Evolutionary conservation across 192 early-diverging fungal genomes (phyloP), one percentile per base, ranked within the genome.

Genomic region (Entomortierella chlamydospora): DNA sequence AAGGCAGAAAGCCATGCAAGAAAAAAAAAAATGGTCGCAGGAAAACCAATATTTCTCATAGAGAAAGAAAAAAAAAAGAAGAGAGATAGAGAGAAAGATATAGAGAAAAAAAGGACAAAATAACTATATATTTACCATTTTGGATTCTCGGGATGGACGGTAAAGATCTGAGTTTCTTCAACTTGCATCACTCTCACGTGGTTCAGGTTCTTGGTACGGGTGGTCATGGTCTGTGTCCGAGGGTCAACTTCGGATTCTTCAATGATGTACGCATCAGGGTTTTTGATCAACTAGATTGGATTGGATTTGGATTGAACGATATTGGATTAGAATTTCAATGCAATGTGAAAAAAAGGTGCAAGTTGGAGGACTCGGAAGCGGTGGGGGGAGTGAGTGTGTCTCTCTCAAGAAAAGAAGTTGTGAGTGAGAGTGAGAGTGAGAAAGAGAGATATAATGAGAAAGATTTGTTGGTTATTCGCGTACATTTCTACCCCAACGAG

Each of bases 151-250:
- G 86, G 84, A 59, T 90, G 85, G 12, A 85, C 83, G 30, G 68
- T 74, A 56, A 93, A 87, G 28, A 89, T 94, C 82, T 97, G 96
- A 45, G 87, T 89, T 83, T 98, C 98, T 78, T 98, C 95, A 33
- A 99, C 91, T 71, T 95, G 88, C 90, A 98, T 92, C 20, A 97
- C 80, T 55, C 97, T 93, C 31, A 90, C 95, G 82, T 99, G 98
- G 60, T 93, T 95, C 47, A 99, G 82, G 79, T 99, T 99, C 64
- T 91, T 90, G 47, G 95, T 94, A 2, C 87, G 84, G 20, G 94
- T 95, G 20, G 88, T 86, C 91, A 99, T 96, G 42, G 83, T 93
- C 55, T 88, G 82, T n/a, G 83, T 80, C 53, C 83, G 67, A 15
- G 92, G 91, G 84, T 99, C 90, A 42, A 98, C 90, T 55, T 88